These are phyloP conservation scores for Melanopsichium pennsylvanicum DNA, from an alignment of 1,284 basidiomycete species.

Conservation along the genomic window DNA sequence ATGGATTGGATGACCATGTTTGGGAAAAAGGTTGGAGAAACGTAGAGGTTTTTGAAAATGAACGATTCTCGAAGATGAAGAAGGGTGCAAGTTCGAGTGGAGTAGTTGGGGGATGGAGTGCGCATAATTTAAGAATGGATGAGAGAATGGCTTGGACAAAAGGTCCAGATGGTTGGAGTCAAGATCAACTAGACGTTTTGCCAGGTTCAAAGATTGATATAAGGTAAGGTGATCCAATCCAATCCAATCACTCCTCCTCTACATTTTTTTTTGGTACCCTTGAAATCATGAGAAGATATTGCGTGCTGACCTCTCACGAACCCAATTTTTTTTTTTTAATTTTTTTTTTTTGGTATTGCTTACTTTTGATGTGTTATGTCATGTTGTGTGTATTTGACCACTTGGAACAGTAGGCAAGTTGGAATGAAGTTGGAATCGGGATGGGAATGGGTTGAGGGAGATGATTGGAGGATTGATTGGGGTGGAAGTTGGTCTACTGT, in stretches of 20 bases:
- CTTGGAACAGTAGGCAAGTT: slow-evolving; percentile 56
- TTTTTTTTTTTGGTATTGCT: too few relatives aligned
- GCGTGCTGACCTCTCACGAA: slow-evolving; percentile 42
- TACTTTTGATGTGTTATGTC: too few relatives aligned
- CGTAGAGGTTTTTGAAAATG: slow-evolving; percentile 63
- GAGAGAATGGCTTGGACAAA: slow-evolving; percentile 61
- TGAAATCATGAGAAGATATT: neutral
- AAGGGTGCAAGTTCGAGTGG: slow-evolving; percentile 25
- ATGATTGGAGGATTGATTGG: slow-evolving; percentile 66
- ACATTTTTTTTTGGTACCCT: neutral
- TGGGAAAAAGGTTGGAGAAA: slow-evolving; percentile 62
- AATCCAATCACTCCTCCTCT: neutral
- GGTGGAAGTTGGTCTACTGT: slow-evolving; percentile 60
- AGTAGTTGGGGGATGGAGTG: slow-evolving; percentile 44
- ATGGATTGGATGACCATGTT: slow-evolving; percentile 57
- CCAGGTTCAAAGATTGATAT: slow-evolving; percentile 47
- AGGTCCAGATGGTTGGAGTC: slow-evolving; percentile 57
- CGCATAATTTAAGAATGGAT: slow-evolving; percentile 38
- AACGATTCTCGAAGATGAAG: slow-evolving; percentile 35
- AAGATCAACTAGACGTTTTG: slow-evolving; percentile 45
- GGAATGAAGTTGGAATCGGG: slow-evolving; percentile 57
- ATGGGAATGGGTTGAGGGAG: slow-evolving; percentile 61
- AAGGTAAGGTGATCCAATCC: too few relatives aligned
- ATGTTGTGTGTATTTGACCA: slow-evolving; percentile 5
- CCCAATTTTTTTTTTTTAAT: neutral